Evolutionary conservation across 805 yeast species (phyloP).

Genomic region (Teunomyces stri): DNA sequence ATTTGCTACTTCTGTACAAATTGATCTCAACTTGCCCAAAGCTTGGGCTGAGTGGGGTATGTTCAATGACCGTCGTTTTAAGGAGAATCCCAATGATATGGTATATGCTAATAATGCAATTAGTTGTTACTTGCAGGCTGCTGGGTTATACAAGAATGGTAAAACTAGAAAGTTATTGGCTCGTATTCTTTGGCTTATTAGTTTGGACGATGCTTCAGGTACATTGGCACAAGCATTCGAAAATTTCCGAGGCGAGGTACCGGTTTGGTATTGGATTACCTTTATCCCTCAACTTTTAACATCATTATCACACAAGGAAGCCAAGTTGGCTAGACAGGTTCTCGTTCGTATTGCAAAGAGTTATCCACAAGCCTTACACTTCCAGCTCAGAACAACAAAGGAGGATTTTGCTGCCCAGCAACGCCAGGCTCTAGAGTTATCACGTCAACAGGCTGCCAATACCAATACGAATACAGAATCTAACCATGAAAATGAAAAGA

Average conservation of each 20-base stretch:
- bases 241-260: constrained; percentile 90
- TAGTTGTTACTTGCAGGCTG: constrained; percentile 95
- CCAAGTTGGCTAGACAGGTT: constrained; percentile 81
- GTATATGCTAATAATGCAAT: constrained; percentile 90
- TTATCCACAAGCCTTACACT: constrained; percentile 96
- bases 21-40: constrained; percentile 89
- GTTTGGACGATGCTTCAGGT: constrained; percentile 83
- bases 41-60: constrained; percentile 99
- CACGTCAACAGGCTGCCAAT: constrained; percentile 19
- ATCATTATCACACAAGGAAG: constrained; percentile 87
- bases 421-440: constrained; percentile 55
- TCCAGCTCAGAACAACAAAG: constrained; percentile 90
- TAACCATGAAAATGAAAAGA: constrained; percentile 5
- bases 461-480: constrained; percentile 4
- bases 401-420: constrained; percentile 90
- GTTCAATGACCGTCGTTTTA: constrained; percentile 84
- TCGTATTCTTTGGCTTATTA: constrained; percentile 87
- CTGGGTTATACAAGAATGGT: constrained; percentile 90
- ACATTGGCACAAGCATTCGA: constrained; percentile 85
- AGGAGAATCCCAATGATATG: constrained; percentile 78
- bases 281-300: constrained; percentile 92
- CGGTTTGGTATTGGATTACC: constrained; percentile 99
- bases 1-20: constrained; percentile 95
- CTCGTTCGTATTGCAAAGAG: constrained; percentile 90
- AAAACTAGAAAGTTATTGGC: constrained; percentile 86